Evolutionary conservation across 1,139 yeast genomes (phyloP).

Genomic region (Hemisphaericaspora xylofermentans): DNA sequence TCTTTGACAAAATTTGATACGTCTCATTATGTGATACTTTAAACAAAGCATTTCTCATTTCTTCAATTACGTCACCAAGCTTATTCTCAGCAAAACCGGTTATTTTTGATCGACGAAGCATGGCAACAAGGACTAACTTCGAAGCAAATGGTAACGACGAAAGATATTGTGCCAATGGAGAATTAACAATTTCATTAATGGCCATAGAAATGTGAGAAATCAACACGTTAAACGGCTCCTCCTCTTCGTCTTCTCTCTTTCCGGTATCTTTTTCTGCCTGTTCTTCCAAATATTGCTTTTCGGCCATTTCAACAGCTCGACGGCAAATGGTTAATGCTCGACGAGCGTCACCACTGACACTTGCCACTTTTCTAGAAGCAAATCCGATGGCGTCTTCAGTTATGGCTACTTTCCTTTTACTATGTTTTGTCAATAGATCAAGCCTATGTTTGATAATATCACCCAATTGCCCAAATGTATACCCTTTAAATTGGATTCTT

Average conservation of each 20-base stretch:
- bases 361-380: slow-evolving; percentile 91
- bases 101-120: slow-evolving; percentile 63
- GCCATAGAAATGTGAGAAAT: slow-evolving; percentile 76
- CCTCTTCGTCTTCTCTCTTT: slow-evolving; percentile 19
- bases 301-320: slow-evolving; percentile 89
- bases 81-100: slow-evolving; percentile 71
- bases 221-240: slow-evolving; percentile 54
- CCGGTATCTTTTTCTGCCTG: slow-evolving; percentile 8
- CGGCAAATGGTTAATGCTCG: slow-evolving; percentile 87
- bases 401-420: slow-evolving; percentile 42
- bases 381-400: slow-evolving; percentile 81
- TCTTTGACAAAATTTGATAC: neutral
- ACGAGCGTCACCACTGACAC: slow-evolving; percentile 97
- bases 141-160: slow-evolving; percentile 62
- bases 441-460: slow-evolving; percentile 73
- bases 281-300: slow-evolving; percentile 39
- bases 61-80: slow-evolving; percentile 78
- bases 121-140: slow-evolving; percentile 68
- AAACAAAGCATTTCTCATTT: slow-evolving; percentile 49
- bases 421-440: slow-evolving; percentile 48
- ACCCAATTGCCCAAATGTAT: slow-evolving; percentile 75
- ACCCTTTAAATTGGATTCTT: slow-evolving; percentile 86
- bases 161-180: slow-evolving; percentile 66
- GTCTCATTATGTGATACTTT: slow-evolving; percentile 20
- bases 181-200: slow-evolving; percentile 72